phyloP scores from a whole-genome alignment of 352 stramenopile genomes.

The Globisporangium heterothallicum region DNA sequence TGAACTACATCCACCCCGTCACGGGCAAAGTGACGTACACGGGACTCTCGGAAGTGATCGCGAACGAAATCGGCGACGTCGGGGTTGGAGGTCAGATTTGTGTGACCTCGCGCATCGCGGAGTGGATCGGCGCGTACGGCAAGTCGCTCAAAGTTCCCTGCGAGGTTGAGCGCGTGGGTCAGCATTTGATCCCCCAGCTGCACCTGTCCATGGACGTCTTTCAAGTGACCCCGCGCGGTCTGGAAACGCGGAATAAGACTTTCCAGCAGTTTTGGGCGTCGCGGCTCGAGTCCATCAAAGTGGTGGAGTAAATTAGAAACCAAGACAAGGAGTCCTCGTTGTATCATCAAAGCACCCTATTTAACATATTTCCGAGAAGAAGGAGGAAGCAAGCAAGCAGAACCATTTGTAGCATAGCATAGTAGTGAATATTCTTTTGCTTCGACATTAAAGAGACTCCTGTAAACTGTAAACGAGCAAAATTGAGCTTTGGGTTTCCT shows the following conservation, averaged over 20 bases:
- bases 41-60: slow-evolving; percentile 51
- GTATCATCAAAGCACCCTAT: too few relatives aligned
- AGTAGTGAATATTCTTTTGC: too few relatives aligned
- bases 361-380: slow-evolving; percentile 2
- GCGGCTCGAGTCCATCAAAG: slow-evolving; percentile 16
- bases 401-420: slow-evolving; percentile 2
- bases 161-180: slow-evolving; percentile 23
- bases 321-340: not conserved
- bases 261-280: slow-evolving; percentile 20
- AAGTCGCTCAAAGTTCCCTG: slow-evolving; percentile 16
- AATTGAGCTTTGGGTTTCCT: too few relatives aligned
- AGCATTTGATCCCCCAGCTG: slow-evolving; percentile 28
- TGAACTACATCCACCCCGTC: slow-evolving; percentile 39
- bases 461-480: too few relatives aligned
- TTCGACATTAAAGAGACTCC: too few relatives aligned
- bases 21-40: slow-evolving; percentile 52
- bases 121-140: slow-evolving; percentile 32
- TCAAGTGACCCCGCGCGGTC: slow-evolving; percentile 26
- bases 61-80: slow-evolving; percentile 41
- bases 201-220: slow-evolving; percentile 33
- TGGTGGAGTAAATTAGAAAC: slow-evolving; percentile 1
- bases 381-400: not conserved
- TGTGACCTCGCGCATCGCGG: slow-evolving; percentile 31
- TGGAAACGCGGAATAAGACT: slow-evolving; percentile 31
- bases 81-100: slow-evolving; percentile 47